A percentile compares a stretch with the other conserved stretches of the same genome.
phyloP scores from a whole-genome alignment of 352 stramenopile species.

The Globisporangium nagaii region DNA sequence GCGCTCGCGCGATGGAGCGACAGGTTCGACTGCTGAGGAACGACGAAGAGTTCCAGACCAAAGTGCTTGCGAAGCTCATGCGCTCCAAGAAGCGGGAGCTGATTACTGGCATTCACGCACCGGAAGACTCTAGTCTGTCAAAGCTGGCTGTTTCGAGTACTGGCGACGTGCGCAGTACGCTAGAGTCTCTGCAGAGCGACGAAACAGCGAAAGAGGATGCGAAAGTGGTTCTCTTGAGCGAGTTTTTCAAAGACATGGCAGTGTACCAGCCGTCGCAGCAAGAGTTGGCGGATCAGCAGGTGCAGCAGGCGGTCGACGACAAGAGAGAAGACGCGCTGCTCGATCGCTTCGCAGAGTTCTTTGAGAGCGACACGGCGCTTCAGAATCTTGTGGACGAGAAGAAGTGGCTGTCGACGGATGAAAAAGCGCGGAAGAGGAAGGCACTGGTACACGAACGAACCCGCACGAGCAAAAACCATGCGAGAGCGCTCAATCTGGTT shows the following conservation, averaged over 20 bases:
- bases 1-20: constrained; percentile 27
- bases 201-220: constrained; percentile 12
- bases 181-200: constrained; percentile 9
- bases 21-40: constrained; percentile 17
- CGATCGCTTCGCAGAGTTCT: constrained; percentile 35
- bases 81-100: constrained; percentile 12
- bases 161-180: background rate
- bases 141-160: too few species aligned
- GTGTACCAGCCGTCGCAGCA: constrained; percentile 22
- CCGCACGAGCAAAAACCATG: background rate
- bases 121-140: too few species aligned
- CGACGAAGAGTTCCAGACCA: constrained; percentile 16
- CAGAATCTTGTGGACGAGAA: constrained; percentile 47
- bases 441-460: constrained; percentile 17
- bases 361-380: constrained; percentile 29
- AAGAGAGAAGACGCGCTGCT: constrained; percentile 27
- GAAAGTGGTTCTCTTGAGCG: constrained; percentile 14
- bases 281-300: constrained; percentile 14
- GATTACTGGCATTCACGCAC: background rate
- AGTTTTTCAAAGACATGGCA: constrained; percentile 58
- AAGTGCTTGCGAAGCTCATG: constrained; percentile 12
- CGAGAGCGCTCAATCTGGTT: background rate
- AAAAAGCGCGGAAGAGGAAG: constrained; percentile 14
- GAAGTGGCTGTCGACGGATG: constrained; percentile 32
- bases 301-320: constrained; percentile 9